phyloP scores from a whole-genome alignment of 306 rosid genomes.

The Quercus rubra region DNA sequence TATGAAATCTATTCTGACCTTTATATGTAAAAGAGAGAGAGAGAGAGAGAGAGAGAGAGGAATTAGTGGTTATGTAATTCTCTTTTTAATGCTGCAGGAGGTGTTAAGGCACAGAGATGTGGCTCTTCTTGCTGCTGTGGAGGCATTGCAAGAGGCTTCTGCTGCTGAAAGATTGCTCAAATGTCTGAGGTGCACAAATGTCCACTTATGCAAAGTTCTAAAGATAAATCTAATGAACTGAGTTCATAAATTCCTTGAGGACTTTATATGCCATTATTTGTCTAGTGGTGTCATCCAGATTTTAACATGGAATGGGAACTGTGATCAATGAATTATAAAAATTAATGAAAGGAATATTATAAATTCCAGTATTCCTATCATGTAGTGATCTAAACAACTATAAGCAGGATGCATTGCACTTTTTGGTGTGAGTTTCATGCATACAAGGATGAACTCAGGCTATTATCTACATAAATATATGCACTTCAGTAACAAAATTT shows the following conservation, averaged over 20 bases:
- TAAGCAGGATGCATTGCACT: background rate
- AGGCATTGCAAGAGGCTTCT: conserved; percentile 42
- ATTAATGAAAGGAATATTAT: background rate
- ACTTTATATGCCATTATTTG: background rate
- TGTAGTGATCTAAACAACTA: background rate
- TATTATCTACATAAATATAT: background rate
- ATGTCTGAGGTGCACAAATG: conserved; percentile 17
- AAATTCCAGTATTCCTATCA: background rate
- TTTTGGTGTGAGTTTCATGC: background rate
- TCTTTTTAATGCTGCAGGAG: conserved; percentile 14
- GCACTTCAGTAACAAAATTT: background rate
- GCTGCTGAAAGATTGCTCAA: conserved; percentile 33
- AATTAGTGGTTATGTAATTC: background rate
- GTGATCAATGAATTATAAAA: background rate
- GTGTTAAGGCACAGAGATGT: conserved; percentile 24
- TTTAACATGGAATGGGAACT: background rate
- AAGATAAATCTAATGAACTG: background rate
- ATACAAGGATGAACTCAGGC: background rate
- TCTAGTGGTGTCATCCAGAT: background rate
- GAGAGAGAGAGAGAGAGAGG: background rate
- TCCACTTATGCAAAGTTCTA: background rate
- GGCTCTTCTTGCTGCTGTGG: conserved; percentile 30
- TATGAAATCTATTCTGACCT: background rate
- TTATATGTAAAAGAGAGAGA: background rate
- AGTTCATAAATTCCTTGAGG: background rate